Evolutionary conservation across 768 basidiomycete genomes (phyloP), one percentile per base, ranked within the genome.

Genomic region (Candolleomyces aberdarensis): DNA sequence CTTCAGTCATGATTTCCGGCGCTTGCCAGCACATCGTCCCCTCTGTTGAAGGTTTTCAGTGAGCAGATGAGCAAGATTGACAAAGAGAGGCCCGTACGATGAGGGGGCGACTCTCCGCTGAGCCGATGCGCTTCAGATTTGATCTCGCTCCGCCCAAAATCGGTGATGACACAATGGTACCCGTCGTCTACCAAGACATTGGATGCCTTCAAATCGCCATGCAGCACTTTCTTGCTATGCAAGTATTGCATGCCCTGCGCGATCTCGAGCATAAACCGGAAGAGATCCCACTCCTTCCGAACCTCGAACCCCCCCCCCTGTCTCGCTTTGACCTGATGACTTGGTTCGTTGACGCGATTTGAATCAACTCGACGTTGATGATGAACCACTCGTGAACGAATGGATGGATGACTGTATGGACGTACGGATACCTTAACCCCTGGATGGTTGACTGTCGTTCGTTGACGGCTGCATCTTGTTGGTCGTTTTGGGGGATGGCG

Each of bases 121-220:
- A 89, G 75, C 36, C 83, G 78, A 64, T 79, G 85, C 4, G 83
- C 85, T 69, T 93, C 89, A 15, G 80, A 83, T 73, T 86, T 90
- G 77, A 93, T 85, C 71, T 90, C 87, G 65, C 84, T 88, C 70
- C 92, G 88, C 0, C 90, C 91, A 70, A 95, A 94, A 68, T 94
- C 91, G 31, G 89, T 85, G 46, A 94, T 85, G 44, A 93, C 79
- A 61, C 91, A 93, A 50, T 76, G 81, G 2, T 82, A 78, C 1
- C 78, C 71, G 62, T 91, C 85, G 64, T 88, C 84, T 14, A 95
- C 84, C 2, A 94, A 82, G 15, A 94, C 83, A 68, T 95, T 94
- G 2, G 87, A 79, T 3, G 83, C 89, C 80, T 92, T 94, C 54
- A 94, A 77, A 72, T 93, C 89, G 0, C 91, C 92, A 68, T 95